Percentiles rank a stretch among this genome's conserved stretches.
phyloP scores from a whole-genome alignment of 257 asterid genomes.

The Salvia rosmarinus region DNA sequence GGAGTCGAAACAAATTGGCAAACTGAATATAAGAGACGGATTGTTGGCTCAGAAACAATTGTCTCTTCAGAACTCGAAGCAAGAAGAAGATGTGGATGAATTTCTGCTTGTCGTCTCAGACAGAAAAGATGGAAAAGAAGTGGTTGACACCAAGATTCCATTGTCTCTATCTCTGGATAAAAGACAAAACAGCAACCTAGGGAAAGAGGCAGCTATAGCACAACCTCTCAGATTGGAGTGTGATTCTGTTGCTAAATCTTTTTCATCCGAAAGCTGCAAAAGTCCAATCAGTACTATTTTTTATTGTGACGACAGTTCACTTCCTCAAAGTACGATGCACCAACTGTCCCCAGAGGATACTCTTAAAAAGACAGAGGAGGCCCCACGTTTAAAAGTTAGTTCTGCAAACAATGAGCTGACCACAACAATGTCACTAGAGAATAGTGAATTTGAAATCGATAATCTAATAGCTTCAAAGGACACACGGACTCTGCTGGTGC shows the following conservation, averaged over 20 bases:
- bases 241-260: slow-evolving; percentile 28
- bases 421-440: slow-evolving; percentile 32
- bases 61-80: slow-evolving; percentile 34
- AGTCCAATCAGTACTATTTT: slow-evolving; percentile 35
- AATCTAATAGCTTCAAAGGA: slow-evolving; percentile 29
- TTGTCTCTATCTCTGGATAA: slow-evolving; percentile 27
- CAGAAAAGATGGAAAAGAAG: slow-evolving; percentile 35
- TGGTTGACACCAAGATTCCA: slow-evolving; percentile 33
- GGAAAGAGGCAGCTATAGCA: slow-evolving; percentile 24
- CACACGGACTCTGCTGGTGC: slow-evolving; percentile 33
- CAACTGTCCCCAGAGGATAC: slow-evolving; percentile 39
- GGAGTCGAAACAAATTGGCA: slow-evolving; percentile 27
- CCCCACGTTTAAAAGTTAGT: slow-evolving; percentile 33
- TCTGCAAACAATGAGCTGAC: slow-evolving; percentile 30
- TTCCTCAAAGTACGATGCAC: slow-evolving; percentile 31
- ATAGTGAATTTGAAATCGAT: slow-evolving; percentile 30
- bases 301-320: slow-evolving; percentile 30
- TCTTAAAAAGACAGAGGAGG: slow-evolving; percentile 34
- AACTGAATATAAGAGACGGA: slow-evolving; percentile 38
- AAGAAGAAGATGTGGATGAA: slow-evolving; percentile 36
- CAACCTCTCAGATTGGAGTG: slow-evolving; percentile 30
- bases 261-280: slow-evolving; percentile 35
- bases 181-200: slow-evolving; percentile 26
- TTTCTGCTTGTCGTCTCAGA: slow-evolving; percentile 30
- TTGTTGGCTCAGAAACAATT: slow-evolving; percentile 40